These are phyloP conservation scores for Coelastrella sp. DNA, from an alignment of 139 green algal species.

Conservation along the genomic window DNA sequence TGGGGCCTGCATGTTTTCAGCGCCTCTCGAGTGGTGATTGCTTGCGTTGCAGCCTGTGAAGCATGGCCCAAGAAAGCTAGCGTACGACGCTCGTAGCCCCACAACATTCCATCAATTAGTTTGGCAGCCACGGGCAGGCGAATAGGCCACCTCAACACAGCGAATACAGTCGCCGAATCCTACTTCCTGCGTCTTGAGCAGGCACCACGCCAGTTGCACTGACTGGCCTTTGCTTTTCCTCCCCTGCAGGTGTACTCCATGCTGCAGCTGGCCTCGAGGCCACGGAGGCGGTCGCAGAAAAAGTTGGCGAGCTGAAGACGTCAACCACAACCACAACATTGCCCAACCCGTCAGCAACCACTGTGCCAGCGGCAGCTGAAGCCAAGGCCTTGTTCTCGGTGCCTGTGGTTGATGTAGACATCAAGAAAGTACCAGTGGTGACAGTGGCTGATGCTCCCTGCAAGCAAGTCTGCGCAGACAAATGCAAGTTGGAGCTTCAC, in stretches of 20 bases:
- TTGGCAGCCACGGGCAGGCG: too few species aligned
- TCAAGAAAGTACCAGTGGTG: constrained; percentile 21
- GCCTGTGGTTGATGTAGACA: not conserved
- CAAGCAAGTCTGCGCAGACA: not conserved
- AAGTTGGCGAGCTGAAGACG: not conserved
- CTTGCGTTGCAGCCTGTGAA: too few species aligned
- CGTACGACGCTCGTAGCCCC: too few species aligned
- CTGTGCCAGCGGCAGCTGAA: not conserved
- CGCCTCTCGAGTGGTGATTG: too few species aligned
- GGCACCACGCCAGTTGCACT: too few species aligned
- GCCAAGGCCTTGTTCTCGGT: not conserved
- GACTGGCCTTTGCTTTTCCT: too few species aligned
- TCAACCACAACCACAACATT: too few species aligned
- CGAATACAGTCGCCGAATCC: not conserved
- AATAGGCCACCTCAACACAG: too few species aligned
- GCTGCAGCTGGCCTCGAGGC: not conserved
- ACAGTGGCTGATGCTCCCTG: constrained; percentile 9
- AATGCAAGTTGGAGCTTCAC: not conserved
- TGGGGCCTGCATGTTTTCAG: too few species aligned
- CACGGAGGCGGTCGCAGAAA: not conserved
- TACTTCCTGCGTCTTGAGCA: too few species aligned
- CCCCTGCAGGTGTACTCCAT: not conserved
- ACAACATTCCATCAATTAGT: too few species aligned
- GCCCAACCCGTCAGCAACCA: not conserved
- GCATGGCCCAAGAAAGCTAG: too few species aligned